Conservation (phyloP, 345 rosid species). For the Lumnitzera littorea region DNA sequence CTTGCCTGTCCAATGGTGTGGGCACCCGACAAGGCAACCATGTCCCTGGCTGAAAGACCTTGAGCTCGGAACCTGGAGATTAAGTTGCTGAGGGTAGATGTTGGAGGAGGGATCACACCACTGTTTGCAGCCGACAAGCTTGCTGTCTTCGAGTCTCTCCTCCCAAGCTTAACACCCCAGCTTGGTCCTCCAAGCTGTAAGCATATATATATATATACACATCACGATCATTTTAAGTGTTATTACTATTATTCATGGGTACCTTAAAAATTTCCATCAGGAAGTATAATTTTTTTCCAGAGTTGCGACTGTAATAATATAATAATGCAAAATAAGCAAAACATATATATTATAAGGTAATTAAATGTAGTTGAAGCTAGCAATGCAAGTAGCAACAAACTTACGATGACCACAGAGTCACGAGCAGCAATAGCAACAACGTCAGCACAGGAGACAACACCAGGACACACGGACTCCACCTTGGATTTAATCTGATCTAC, state of each 20-base stretch:
- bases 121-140: slow-evolving; percentile 45
- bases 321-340: too few species aligned
- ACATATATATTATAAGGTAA: too few species aligned
- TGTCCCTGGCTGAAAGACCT: slow-evolving; percentile 58
- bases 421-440: slow-evolving; percentile 56
- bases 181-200: slow-evolving; percentile 51
- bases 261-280: too few species aligned
- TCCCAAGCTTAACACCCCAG: slow-evolving; percentile 70
- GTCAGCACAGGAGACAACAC: slow-evolving; percentile 78
- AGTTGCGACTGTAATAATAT: too few species aligned
- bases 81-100: slow-evolving; percentile 35
- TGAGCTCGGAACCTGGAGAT: slow-evolving; percentile 33
- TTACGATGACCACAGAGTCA: slow-evolving; percentile 44
- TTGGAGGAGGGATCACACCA: slow-evolving; percentile 46
- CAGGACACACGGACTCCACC: slow-evolving; percentile 61
- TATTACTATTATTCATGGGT: too few species aligned
- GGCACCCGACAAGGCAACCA: slow-evolving; percentile 65
- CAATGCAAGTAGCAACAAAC: background rate
- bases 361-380: too few species aligned
- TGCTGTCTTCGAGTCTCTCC: slow-evolving; percentile 56
- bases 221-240: too few species aligned
- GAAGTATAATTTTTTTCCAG: too few species aligned
- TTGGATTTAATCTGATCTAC: slow-evolving; percentile 57
- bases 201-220: background rate
- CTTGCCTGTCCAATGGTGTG: slow-evolving; percentile 71